phyloP scores from a whole-genome alignment of 345 rosid species.

The Salix arbutifolia region DNA sequence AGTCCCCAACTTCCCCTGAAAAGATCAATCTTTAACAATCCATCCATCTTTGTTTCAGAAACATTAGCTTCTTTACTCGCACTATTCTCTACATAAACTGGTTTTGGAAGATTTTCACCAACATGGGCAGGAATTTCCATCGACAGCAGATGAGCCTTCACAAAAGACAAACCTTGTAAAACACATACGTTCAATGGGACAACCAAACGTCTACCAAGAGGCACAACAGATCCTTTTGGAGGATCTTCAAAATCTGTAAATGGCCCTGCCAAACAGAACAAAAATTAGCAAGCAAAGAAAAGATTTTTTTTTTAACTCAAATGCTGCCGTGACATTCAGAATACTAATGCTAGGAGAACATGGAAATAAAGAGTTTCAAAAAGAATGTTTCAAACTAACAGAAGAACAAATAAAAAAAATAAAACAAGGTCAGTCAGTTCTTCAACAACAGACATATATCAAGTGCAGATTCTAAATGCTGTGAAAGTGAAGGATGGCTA shows the following conservation, averaged over 20 bases:
- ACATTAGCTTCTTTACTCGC: conserved; percentile 37
- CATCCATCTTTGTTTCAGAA: conserved; percentile 58
- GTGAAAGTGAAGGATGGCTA: not conserved
- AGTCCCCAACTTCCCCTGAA: conserved; percentile 98
- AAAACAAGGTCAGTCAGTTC: no score
- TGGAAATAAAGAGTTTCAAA: not conserved
- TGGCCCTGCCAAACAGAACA: conserved; percentile 53
- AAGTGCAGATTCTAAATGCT: not conserved
- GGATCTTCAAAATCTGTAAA: conserved; percentile 46
- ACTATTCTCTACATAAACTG: conserved; percentile 23
- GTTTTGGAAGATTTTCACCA: conserved; percentile 52
- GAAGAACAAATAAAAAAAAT: not conserved
- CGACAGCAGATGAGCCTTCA: conserved; percentile 88
- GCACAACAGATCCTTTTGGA: conserved; percentile 40
- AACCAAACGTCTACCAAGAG: conserved; percentile 87
- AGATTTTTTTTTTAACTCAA: not conserved
- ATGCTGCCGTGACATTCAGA: not conserved
- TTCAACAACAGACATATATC: not conserved
- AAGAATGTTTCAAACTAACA: not conserved
- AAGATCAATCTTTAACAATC: conserved; percentile 84
- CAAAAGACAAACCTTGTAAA: conserved; percentile 86
- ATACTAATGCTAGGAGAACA: not conserved
- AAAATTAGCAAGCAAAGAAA: not conserved
- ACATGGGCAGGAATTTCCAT: conserved; percentile 98
- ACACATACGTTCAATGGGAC: conserved; percentile 89